Evolutionary conservation across 768 basidiomycete genomes (phyloP), one percentile per base, ranked within the genome.

Genomic region (Leccinum boreale): DNA sequence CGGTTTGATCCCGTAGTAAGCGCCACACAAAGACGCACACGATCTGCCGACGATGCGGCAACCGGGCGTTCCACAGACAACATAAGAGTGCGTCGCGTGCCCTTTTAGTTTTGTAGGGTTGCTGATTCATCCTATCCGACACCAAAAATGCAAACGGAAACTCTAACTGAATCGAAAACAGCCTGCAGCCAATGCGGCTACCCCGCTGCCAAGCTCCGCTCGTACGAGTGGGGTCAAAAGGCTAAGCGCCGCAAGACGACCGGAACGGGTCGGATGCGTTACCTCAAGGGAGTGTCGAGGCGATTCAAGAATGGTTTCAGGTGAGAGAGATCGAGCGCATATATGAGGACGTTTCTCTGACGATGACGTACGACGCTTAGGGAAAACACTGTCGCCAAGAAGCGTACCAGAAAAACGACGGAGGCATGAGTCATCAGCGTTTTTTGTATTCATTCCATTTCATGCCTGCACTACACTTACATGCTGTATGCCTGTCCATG

Each of bases 201-300:
- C 79, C 97, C 97, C 47, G 79, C 93, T 56, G 95, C 97, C 55
- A 98, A 92, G 79, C 78, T 96, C 68, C 87, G 96, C 70, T 94
- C 92, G 69, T 98, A 86, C 77, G 90, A 98, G 78, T 98, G 97
- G 97, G 94, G 94, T 65, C 83, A 87, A 74, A 99, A 99, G 85
- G 97, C 97, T 55, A 98, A 98, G 87, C 89, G 97, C 78, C 89
- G 96, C 86, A 97, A 96, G 88, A 98, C 96, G 50, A 98, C 97
- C 58, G 97, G 97, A 59, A 95, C 96, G 64, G 96, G 96, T 64
- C 84, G 95, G 71, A 97, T 97, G 94, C 79, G 81, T 59, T 86
- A 94, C 84, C 83, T 98, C 77, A 97, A 94, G 83, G 75, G 81
- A 53, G 96, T 98, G 45, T 87, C 89, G 67, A 85, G 95, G 73